These are phyloP conservation scores for Microcera coccophila DNA, from an alignment of 2,329 filamentous ascomycete species.

Conservation along the genomic window DNA sequence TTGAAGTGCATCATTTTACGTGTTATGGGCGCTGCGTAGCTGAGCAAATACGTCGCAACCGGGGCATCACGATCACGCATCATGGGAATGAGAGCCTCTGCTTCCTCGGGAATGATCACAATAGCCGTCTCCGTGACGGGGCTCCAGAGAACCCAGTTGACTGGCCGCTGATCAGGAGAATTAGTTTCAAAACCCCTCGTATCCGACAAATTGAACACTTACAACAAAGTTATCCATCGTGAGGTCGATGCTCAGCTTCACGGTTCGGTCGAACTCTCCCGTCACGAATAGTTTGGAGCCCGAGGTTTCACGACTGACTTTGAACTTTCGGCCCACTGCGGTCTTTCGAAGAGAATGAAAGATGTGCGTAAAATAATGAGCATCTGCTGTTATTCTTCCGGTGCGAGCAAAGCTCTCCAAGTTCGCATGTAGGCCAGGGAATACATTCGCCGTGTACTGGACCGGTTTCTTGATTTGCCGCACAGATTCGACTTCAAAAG, in stretches of 20 bases:
- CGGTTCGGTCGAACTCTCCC: conserved; percentile 13
- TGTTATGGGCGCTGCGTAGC: conserved; percentile 59
- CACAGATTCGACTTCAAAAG: conserved; percentile 54
- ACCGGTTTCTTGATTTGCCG: conserved; percentile 49
- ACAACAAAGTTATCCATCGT: conserved; percentile 26
- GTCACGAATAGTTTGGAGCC: conserved; percentile 41
- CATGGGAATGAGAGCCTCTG: conserved; percentile 48
- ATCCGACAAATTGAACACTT: not conserved
- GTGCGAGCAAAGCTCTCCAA: conserved; percentile 44
- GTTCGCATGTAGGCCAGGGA: conserved; percentile 45
- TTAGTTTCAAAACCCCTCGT: not conserved
- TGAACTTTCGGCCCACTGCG: conserved; percentile 32
- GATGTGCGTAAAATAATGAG: conserved; percentile 38
- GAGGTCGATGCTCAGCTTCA: conserved; percentile 41
- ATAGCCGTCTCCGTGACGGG: conserved; percentile 44
- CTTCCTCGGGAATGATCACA: conserved; percentile 61
- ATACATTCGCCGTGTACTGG: conserved; percentile 37
- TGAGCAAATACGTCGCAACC: conserved; percentile 35
- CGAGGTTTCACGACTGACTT: conserved; percentile 26
- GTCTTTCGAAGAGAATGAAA: conserved; percentile 40
- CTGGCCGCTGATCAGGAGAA: conserved; percentile 36
- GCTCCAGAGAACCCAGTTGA: conserved; percentile 62
- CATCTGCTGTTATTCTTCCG: conserved; percentile 29
- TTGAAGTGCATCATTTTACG: conserved; percentile 59
- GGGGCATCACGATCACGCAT: conserved; percentile 33